Conservation (phyloP, 192 early-diverging fungal species). For the Phycomyces blakesleeanus region DNA sequence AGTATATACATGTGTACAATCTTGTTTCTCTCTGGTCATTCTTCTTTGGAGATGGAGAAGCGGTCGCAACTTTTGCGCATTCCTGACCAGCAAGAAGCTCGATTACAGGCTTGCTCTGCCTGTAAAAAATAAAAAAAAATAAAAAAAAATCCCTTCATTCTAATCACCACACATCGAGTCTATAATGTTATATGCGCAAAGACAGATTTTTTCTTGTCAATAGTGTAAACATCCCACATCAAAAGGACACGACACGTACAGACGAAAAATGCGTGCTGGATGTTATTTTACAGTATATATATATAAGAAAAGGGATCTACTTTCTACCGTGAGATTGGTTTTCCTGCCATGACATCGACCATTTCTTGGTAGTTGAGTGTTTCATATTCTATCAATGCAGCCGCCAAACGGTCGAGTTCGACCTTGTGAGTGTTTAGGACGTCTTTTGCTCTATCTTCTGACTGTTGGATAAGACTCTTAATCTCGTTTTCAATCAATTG, state of each 20-base stretch:
- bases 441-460: conserved; percentile 65
- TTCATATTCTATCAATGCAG: conserved; percentile 93
- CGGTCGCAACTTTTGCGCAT: neutral
- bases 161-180: too few species aligned
- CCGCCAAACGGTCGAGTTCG: conserved; percentile 87
- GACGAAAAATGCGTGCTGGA: neutral
- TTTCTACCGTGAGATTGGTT: conserved; percentile 48
- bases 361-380: conserved; percentile 91
- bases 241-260: neutral
- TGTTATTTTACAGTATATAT: neutral
- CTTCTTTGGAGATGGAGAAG: too few species aligned
- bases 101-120: too few species aligned
- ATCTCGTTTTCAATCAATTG: conserved; percentile 84
- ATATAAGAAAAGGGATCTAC: too few species aligned
- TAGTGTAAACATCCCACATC: too few species aligned
- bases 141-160: too few species aligned
- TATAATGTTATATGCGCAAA: too few species aligned
- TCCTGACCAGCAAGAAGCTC: too few species aligned
- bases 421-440: conserved; percentile 75
- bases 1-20: too few species aligned
- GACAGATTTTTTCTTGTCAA: too few species aligned
- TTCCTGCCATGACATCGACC: conserved; percentile 66
- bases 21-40: neutral
- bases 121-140: too few species aligned
- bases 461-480: conserved; percentile 65